Conservation (phyloP, 805 yeast species). For the Barnettozyma populi region DNA sequence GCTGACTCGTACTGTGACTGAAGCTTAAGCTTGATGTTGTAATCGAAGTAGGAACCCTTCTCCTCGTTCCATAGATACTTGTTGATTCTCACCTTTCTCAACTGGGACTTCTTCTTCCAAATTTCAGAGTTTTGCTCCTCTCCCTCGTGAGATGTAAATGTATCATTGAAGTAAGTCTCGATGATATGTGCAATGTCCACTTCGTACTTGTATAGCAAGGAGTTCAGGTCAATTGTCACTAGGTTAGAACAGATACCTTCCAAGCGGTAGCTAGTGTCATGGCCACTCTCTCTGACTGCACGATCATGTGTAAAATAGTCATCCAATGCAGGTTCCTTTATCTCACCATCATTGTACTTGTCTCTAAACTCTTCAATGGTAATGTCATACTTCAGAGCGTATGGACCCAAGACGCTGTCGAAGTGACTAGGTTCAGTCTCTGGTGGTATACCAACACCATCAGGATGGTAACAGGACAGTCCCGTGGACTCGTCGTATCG, state of each 20-base stretch:
- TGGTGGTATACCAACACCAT: constrained; percentile 91
- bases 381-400: constrained; percentile 54
- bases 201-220: constrained; percentile 86
- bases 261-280: constrained; percentile 86
- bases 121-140: constrained; percentile 37
- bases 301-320: constrained; percentile 87
- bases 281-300: constrained; percentile 95
- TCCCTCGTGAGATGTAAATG: constrained; percentile 35
- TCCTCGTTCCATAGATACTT: constrained; percentile 81
- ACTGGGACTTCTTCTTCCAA: constrained; percentile 61
- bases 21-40: constrained; percentile 51
- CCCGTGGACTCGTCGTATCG: constrained; percentile 71
- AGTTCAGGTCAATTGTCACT: constrained; percentile 86
- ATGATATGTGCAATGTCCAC: constrained; percentile 69
- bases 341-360: constrained; percentile 59
- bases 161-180: constrained; percentile 47
- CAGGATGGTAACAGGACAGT: constrained; percentile 84
- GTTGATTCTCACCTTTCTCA: constrained; percentile 50
- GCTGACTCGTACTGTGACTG: constrained; percentile 76
- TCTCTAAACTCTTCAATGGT: constrained; percentile 58
- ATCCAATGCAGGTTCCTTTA: constrained; percentile 78
- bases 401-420: constrained; percentile 61
- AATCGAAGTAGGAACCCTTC: constrained; percentile 77
- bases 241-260: constrained; percentile 86
- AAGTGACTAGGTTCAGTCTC: constrained; percentile 93